These are phyloP conservation scores for Pythium myriotylum DNA, from an alignment of 352 stramenopile genomes.

Conservation along the genomic window DNA sequence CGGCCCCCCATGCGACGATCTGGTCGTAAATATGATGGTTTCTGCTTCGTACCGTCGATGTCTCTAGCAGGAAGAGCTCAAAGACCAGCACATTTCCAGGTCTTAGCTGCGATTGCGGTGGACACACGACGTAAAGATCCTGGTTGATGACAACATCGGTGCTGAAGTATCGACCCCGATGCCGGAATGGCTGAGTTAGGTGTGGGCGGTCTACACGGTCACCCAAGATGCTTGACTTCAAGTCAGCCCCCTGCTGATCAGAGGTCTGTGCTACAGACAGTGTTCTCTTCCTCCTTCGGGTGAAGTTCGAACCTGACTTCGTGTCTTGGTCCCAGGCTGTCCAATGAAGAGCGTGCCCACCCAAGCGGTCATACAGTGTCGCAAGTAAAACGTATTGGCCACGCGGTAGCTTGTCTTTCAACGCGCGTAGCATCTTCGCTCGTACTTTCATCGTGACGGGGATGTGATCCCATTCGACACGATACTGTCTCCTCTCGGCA, in stretches of 20 bases:
- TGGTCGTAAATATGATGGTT: conserved; percentile 40
- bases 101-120: conserved; percentile 53
- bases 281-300: conserved; percentile 1
- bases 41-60: not conserved
- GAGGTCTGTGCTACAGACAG: not conserved
- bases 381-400: conserved; percentile 83
- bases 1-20: conserved; percentile 83
- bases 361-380: conserved; percentile 86
- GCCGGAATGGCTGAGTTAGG: conserved; percentile 73
- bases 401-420: conserved; percentile 84
- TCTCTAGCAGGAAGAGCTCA: conserved; percentile 41
- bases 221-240: too few species aligned
- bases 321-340: conserved; percentile 61
- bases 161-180: conserved; percentile 87
- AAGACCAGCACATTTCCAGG: conserved; percentile 62
- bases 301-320: not conserved
- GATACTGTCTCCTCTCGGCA: conserved; percentile 51
- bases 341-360: conserved; percentile 79
- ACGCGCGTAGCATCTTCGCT: conserved; percentile 59
- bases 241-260: too few species aligned
- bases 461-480: conserved; percentile 72
- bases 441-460: conserved; percentile 76
- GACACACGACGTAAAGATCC: conserved; percentile 79
- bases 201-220: conserved; percentile 32
- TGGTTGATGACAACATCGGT: conserved; percentile 80